Conservation (phyloP, 768 basidiomycete species). For the Butyriboletus loyo region DNA sequence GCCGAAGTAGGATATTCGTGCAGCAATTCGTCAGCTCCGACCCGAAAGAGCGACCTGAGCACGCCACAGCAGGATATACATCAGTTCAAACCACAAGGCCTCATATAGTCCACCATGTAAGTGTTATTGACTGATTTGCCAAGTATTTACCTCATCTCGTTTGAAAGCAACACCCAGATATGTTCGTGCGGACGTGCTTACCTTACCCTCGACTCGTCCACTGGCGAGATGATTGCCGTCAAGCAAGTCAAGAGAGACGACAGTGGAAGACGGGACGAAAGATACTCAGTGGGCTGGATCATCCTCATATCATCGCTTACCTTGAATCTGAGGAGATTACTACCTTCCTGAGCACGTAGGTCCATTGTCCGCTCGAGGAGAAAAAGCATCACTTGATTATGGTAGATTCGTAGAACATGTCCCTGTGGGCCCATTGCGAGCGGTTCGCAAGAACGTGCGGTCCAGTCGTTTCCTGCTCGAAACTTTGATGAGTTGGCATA, state of each 20-base stretch:
- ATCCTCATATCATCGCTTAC: conserved; percentile 93
- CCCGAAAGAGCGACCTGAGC: no score
- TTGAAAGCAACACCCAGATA: conserved; percentile 81
- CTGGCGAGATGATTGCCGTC: conserved; percentile 96
- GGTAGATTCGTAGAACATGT: conserved; percentile 94
- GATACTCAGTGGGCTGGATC: conserved; percentile 88
- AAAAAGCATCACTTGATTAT: neutral
- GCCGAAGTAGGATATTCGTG: neutral
- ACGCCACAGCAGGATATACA: no score
- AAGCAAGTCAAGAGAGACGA: conserved; percentile 96
- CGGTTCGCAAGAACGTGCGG: conserved; percentile 78
- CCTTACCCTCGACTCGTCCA: conserved; percentile 89
- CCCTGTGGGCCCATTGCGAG: conserved; percentile 87
- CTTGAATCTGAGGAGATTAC: conserved; percentile 88
- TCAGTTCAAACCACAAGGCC: no score
- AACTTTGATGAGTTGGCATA: conserved; percentile 87
- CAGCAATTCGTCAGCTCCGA: neutral
- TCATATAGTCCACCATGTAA: conserved; percentile 60
- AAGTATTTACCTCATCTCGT: conserved; percentile 7
- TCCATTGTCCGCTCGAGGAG: conserved; percentile 10
- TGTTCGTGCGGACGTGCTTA: conserved; percentile 93
- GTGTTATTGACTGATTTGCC: conserved; percentile 28
- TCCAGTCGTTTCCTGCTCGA: conserved; percentile 85
- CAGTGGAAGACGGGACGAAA: conserved; percentile 87
- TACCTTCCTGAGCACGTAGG: conserved; percentile 83